Base-by-base conservation (phyloP, 2,329 filamentous ascomycete species). In the Fusarium bactridioides region DNA sequence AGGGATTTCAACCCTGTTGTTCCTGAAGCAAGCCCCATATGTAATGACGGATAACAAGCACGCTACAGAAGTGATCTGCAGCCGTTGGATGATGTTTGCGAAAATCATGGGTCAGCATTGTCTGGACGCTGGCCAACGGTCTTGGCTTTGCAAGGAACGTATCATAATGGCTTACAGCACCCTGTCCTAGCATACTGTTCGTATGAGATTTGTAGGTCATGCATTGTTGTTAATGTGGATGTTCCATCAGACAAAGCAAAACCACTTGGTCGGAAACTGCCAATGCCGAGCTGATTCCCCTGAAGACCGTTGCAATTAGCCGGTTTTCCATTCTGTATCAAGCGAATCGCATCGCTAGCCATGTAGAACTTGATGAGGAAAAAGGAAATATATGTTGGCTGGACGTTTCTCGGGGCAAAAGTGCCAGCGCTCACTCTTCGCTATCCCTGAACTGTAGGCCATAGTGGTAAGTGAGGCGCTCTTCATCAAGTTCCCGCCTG, bases 41-140 rank as follows among this genome's bases (percentile, higher is more conserved):
- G 45, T 44, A 68, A 48, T 25, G 37, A 43, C 65, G 68, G 58
- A 33, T 29, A 31, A 37, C 4, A 40, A 11, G 44, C 43, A 44
- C 35, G 19, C 35, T 57, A n/a, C 29, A 38, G 29, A 43, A 64
- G 27, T 29, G 58, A 72, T 72, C 69, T 41, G 23, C 16, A 37
- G 23, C 29, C 19, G 38, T 25, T 57, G 48, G 25, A 23, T 31
- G 18, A 47, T 55, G 13, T 53, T 45, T 40, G 35, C 35, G 29
- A 38, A 54, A 57, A 43, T 25, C 37, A 45, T 35, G 45, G 29
- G 35, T 11, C 47, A 47, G 33, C 43, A 50, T 40, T 37, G 29
- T 44, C 43, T 64, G 18, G 41, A 54, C 19, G 27, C 40, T 40
- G 23, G 27, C 27, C 23, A 25, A 25, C 18, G n/a, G 29, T n/a